phyloP scores from a whole-genome alignment of 176 grass and related monocot species.

The Cenchrus purpureus region DNA sequence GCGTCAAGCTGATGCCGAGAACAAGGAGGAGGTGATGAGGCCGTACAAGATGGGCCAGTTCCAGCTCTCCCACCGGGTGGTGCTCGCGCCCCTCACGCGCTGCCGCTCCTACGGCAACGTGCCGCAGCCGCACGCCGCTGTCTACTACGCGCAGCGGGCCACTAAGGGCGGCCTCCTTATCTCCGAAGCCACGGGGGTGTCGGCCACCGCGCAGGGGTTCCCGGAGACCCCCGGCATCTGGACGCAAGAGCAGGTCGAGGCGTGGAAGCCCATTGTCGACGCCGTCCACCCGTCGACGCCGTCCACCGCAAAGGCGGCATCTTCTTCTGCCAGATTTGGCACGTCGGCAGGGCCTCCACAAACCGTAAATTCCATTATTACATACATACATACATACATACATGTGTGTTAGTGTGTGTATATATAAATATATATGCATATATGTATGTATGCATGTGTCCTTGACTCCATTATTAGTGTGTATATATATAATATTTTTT shows the following conservation, averaged over 20 bases:
- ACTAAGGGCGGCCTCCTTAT: slow-evolving; percentile 45
- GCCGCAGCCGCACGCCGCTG: slow-evolving; percentile 40
- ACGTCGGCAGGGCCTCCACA: slow-evolving; percentile 47
- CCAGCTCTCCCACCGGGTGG: slow-evolving; percentile 48
- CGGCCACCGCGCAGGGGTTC: slow-evolving; percentile 2
- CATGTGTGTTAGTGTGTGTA: too few species aligned
- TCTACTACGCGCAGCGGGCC: slow-evolving; percentile 49
- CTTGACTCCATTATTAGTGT: background rate
- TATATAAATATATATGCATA: too few species aligned
- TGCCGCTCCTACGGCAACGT: slow-evolving; percentile 37
- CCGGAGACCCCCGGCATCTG: background rate
- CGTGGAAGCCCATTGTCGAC: slow-evolving; percentile 67
- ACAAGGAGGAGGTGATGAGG: slow-evolving; percentile 17
- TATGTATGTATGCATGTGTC: background rate
- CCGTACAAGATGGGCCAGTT: slow-evolving; percentile 57
- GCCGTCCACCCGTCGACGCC: too few species aligned
- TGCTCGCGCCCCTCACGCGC: slow-evolving; percentile 43
- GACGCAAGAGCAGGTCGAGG: slow-evolving; percentile 34
- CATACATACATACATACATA: too few species aligned
- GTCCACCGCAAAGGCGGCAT: slow-evolving; percentile 52
- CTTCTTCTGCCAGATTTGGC: slow-evolving; percentile 58
- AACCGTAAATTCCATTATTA: too few species aligned
- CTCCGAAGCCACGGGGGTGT: slow-evolving; percentile 30
- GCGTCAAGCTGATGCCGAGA: background rate
- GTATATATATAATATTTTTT: too few species aligned